A percentile compares a stretch with the other conserved stretches of the same genome.
phyloP scores from a whole-genome alignment of 2,329 filamentous ascomycete species.

The Fusarium abutilonis region DNA sequence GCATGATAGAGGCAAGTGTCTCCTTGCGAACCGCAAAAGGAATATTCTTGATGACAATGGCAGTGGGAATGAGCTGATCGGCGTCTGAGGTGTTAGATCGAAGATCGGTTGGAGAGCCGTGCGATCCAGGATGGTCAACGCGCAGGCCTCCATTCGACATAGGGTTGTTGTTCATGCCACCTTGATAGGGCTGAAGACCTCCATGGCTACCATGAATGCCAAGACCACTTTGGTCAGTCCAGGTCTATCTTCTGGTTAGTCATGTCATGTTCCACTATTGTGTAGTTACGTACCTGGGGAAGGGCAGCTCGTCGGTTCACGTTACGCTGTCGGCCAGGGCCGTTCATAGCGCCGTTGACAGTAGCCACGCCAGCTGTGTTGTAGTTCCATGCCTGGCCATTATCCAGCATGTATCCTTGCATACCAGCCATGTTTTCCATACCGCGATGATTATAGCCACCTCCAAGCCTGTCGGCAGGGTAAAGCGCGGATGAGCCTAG shows the following conservation, averaged over 20 bases:
- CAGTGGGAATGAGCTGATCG: conserved; percentile 95
- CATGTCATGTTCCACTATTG: neutral
- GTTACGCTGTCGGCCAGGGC: conserved; percentile 65
- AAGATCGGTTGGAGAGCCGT: conserved; percentile 53
- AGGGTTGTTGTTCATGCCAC: conserved; percentile 50
- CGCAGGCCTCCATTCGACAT: conserved; percentile 56
- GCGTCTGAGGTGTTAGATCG: conserved; percentile 61
- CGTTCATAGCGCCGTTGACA: conserved; percentile 71
- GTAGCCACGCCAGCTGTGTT: conserved; percentile 72
- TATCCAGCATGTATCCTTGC: conserved; percentile 67
- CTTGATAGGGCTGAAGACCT: conserved; percentile 50
- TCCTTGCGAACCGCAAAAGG: conserved; percentile 99
- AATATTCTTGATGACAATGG: conserved; percentile 99
- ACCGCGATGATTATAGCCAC: conserved; percentile 68
- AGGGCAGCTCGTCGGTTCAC: conserved; percentile 69
- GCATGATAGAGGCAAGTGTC: conserved; percentile 91
- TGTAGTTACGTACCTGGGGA: conserved; percentile 68
- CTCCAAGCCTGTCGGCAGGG: conserved; percentile 71
- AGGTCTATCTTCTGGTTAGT: conserved; percentile 53
- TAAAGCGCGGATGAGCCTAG: conserved; percentile 74
- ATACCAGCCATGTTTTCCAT: conserved; percentile 60
- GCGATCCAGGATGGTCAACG: conserved; percentile 54
- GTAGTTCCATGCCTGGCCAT: conserved; percentile 84
- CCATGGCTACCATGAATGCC: conserved; percentile 55
- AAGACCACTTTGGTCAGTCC: conserved; percentile 60